Base-by-base conservation (phyloP, 2,329 filamentous ascomycete genomes). In the Elsinoe arachidis region DNA sequence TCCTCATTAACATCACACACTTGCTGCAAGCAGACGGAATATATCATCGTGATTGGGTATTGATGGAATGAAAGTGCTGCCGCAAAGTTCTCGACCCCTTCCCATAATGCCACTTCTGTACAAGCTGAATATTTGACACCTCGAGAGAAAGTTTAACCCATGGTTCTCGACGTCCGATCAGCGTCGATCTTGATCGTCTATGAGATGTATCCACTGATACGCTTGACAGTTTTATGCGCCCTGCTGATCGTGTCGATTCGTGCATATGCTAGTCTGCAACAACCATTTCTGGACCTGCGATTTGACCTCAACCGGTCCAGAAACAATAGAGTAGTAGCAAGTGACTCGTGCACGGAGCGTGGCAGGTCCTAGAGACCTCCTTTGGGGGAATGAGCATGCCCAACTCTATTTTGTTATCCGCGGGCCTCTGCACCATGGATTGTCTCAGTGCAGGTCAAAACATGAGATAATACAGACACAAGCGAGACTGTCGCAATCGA, bases 261-360 rank as follows among this genome's bases (percentile, higher is more conserved):
- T 51, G 46, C 46, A 34, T 34, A 35, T 37, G n/a, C 23, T 11
- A 34, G 46, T 3, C 12, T 23, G 37, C 38, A 15, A 34, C 14
- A 12, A 35, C 9, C 23, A 3, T 49, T 49, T 34, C 9, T 49
- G 21, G 43, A 26, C 43, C 43, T 7, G 3, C 23, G 26, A 30
- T 30, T 30, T 21, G 12, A 26, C 44, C 23, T 26, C 14, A 17
- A 15, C 5, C 46, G 30, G 46, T 51, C 46, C 33, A 51, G 46
- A 51, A 51, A 19, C 46, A 5, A 26, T 35, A 5, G 3, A 35
- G 14, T 17, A 34, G 46, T 34, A 23, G 26, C 46, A 17, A 51
- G 46, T 51, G 46, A 51, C 46, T 51, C 46, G 46, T 35, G 46
- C 46, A 51, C 46, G 46, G 41, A 46, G 10, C 26, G n/a, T 34